A percentile compares a stretch with the other conserved stretches of the same genome.
Evolutionary conservation across 768 basidiomycete species (phyloP).

Genomic region (Rhodotorula kratochvilovae): DNA sequence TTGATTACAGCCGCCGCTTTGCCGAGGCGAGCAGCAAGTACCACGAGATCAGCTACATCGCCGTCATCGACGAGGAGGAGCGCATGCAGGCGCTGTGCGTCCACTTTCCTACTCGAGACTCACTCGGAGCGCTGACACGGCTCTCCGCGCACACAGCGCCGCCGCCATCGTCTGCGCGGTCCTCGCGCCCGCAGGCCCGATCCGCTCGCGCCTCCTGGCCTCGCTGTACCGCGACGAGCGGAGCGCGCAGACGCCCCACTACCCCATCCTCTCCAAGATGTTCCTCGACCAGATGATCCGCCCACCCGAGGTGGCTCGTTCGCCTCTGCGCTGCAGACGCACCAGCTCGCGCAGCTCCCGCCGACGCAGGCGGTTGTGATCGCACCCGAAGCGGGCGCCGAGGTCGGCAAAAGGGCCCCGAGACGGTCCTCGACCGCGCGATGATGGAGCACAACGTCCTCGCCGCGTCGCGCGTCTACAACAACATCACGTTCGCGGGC

Average conservation of each 20-base stretch:
- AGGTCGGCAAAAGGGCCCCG: conserved; percentile 70
- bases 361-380: conserved; percentile 70
- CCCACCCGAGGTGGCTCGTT: conserved; percentile 81
- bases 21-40: conserved; percentile 89
- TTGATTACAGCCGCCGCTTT: conserved; percentile 86
- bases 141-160: conserved; percentile 52
- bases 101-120: neutral
- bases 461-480: conserved; percentile 93
- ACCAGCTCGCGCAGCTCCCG: conserved; percentile 88
- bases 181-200: conserved; percentile 92
- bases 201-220: conserved; percentile 85
- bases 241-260: conserved; percentile 68
- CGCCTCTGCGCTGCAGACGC: conserved; percentile 75
- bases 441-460: conserved; percentile 98
- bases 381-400: conserved; percentile 54
- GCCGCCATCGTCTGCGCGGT: conserved; percentile 95
- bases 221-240: conserved; percentile 93
- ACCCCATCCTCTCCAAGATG: conserved; percentile 94
- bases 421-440: conserved; percentile 91
- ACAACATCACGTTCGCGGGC: conserved; percentile 94
- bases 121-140: conserved; percentile 19
- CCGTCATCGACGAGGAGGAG: conserved; percentile 87
- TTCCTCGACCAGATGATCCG: conserved; percentile 96
- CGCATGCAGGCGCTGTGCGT: conserved; percentile 82
- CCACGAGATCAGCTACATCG: conserved; percentile 63